Evolutionary conservation across 1,139 yeast genomes (phyloP).

Genomic region (Scheffersomyces cryptocercus): DNA sequence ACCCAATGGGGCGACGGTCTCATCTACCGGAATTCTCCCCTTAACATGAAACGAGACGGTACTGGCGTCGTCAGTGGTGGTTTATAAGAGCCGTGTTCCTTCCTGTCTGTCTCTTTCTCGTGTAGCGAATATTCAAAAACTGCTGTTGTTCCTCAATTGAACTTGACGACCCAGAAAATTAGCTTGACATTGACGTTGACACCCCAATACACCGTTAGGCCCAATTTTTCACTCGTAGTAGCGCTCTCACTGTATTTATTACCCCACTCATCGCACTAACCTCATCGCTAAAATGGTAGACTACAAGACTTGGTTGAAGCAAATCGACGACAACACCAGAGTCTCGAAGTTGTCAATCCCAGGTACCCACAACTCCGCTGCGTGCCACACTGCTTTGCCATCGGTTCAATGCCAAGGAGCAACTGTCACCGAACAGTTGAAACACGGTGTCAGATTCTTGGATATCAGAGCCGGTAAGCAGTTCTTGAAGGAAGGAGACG

Average conservation of each 20-base stretch:
- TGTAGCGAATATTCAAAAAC: no score
- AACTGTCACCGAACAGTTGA: slow-evolving; percentile 59
- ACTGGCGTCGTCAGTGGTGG: no score
- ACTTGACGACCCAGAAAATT: no score
- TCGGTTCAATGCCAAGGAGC: slow-evolving; percentile 79
- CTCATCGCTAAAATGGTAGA: slow-evolving; percentile 34
- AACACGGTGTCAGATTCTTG: slow-evolving; percentile 71
- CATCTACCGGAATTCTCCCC: no score
- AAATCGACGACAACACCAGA: slow-evolving; percentile 51
- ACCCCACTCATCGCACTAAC: neutral
- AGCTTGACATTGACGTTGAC: no score
- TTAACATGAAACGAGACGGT: no score
- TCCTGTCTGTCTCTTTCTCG: no score
- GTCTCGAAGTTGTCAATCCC: slow-evolving; percentile 65
- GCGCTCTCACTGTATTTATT: neutral
- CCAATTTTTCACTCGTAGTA: neutral
- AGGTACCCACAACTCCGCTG: slow-evolving; percentile 82
- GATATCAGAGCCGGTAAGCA: slow-evolving; percentile 68
- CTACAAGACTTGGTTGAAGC: slow-evolving; percentile 55
- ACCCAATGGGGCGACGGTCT: no score
- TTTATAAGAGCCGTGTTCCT: no score
- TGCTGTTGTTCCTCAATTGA: no score
- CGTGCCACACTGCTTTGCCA: slow-evolving; percentile 72
- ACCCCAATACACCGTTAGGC: no score
- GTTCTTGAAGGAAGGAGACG: slow-evolving; percentile 49